phyloP scores from a whole-genome alignment of 352 stramenopile species.

The Phytophthora multivora region DNA sequence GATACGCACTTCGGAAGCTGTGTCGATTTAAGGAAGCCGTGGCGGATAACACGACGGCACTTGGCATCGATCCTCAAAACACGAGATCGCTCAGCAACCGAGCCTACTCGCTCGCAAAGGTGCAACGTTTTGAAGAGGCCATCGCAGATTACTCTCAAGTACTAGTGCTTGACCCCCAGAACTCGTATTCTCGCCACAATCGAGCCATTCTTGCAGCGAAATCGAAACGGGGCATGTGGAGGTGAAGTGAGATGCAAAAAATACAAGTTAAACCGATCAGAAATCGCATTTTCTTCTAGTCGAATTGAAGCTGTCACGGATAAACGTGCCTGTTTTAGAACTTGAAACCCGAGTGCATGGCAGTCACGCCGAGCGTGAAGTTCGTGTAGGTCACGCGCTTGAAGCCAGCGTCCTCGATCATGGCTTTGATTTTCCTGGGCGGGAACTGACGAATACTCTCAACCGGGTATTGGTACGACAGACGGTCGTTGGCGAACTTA shows the following conservation, averaged over 20 bases:
- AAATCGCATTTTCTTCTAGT: slow-evolving; percentile 13
- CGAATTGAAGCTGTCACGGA: background rate
- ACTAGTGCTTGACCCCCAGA: slow-evolving; percentile 67
- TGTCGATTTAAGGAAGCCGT: slow-evolving; percentile 69
- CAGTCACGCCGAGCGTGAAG: slow-evolving; percentile 97
- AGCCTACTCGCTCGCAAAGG: slow-evolving; percentile 86
- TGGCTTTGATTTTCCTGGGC: slow-evolving; percentile 95
- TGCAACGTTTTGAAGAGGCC: slow-evolving; percentile 62
- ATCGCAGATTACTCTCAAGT: slow-evolving; percentile 82
- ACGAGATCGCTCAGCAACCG: slow-evolving; percentile 86
- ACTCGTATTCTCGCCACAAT: slow-evolving; percentile 87
- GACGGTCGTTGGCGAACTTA: slow-evolving; percentile 95
- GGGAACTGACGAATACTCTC: slow-evolving; percentile 99
- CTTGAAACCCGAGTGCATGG: slow-evolving; percentile 97
- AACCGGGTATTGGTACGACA: slow-evolving; percentile 99
- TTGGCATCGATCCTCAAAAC: slow-evolving; percentile 73
- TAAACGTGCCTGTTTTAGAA: slow-evolving; percentile 48
- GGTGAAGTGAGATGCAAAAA: slow-evolving; percentile 25
- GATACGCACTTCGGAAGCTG: slow-evolving; percentile 83
- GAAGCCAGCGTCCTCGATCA: slow-evolving; percentile 96
- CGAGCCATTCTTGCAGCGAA: slow-evolving; percentile 82
- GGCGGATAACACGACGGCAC: slow-evolving; percentile 72
- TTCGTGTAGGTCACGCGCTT: slow-evolving; percentile 94
- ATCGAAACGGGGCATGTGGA: slow-evolving; percentile 51
- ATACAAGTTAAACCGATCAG: background rate